Evolutionary conservation across 768 basidiomycete genomes (phyloP), one percentile per base, ranked within the genome.

Genomic region (Chalciporus piperatus): DNA sequence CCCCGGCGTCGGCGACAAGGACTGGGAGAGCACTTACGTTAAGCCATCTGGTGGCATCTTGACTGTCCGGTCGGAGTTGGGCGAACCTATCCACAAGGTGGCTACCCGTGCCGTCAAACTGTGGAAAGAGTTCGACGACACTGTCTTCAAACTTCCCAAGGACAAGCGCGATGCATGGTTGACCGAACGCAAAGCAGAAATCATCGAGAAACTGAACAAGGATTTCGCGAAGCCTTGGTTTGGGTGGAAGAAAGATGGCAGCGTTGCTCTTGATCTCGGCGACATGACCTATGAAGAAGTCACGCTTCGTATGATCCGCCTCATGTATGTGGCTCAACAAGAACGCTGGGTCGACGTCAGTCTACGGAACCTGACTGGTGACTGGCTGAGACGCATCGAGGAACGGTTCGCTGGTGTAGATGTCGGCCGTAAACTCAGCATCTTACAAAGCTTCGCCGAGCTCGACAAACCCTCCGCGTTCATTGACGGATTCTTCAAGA

Each of bases 201-300:
- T 98, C 41, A 95, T 99, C 62, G 79, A 73, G 41, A 93, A 94
- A 67, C 76, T 99, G 52, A 98, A 99, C 80, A 84, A 78, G 64
- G 91, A 98, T 74, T 98, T 98, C 70, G 82, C 88, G 48, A 99
- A 98, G 79, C 88, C 89, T 0, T 93, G 93, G 94, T 99, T 99
- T 66, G 92, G 90, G 16, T 87, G 86, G 82, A 98, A 97, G 85
- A 94, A 94, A 72, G 89, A 91, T 68, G 93, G 84, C 0, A 78
- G 70, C 17, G 82, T 91, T 57, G 91, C 89, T 33, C 83, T 84
- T 50, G 92, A 96, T 67, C 76, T 99, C 45, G 82, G 85, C 23
- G 92, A 97, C 62, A 98, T 99, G 97, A 98, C 96, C 12, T 99
- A 99, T 70, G 94, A 98, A 74, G 97, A 98, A 68, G 87, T 89